phyloP scores from a whole-genome alignment of 495 filamentous ascomycete genomes.

The Penicillium tannophilum region DNA sequence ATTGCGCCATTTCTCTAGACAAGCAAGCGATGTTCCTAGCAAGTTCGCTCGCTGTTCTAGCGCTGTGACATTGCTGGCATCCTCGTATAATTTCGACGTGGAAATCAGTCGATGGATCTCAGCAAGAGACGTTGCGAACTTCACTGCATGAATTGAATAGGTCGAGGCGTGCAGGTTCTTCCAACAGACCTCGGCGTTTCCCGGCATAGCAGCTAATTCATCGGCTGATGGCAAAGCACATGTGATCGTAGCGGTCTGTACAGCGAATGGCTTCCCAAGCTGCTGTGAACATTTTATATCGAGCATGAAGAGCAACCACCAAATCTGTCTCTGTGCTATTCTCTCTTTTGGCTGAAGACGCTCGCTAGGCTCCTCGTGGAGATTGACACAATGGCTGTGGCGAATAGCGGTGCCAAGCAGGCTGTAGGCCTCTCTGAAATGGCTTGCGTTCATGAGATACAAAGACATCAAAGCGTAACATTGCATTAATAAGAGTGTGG shows the following conservation, averaged over 20 bases:
- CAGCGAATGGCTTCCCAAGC: background rate
- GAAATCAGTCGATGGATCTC: background rate
- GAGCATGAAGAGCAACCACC: background rate
- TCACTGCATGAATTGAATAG: background rate
- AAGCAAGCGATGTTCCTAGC: background rate
- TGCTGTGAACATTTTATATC: background rate
- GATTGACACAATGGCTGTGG: background rate
- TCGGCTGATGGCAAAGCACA: background rate
- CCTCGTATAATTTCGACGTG: slow-evolving; percentile 1
- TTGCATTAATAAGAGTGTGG: background rate
- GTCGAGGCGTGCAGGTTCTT: background rate
- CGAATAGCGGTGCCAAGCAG: background rate
- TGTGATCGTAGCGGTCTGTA: background rate
- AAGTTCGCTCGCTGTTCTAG: background rate
- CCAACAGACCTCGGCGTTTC: background rate
- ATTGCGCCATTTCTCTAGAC: background rate
- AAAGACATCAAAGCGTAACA: background rate
- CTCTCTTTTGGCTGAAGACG: background rate
- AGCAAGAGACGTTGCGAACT: background rate
- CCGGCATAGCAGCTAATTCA: background rate
- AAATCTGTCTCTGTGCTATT: background rate
- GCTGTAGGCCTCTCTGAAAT: background rate
- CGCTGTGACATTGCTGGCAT: background rate
- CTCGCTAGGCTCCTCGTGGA: background rate
- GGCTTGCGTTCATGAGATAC: background rate